Conservation (phyloP, 345 rosid species). For the Abelmoschus esculentus region DNA sequence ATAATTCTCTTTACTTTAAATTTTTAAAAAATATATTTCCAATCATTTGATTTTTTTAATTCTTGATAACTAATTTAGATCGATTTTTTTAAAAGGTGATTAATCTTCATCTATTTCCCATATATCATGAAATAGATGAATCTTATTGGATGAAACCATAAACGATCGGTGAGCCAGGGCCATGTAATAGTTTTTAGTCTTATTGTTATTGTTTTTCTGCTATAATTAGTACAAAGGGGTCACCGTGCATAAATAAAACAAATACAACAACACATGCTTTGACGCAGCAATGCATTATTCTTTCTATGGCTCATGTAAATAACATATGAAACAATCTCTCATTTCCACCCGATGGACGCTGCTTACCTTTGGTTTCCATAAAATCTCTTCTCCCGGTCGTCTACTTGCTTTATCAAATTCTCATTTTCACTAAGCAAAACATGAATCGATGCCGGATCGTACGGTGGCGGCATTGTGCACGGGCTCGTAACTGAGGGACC, state of each 20-base stretch:
- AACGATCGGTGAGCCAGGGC: no score
- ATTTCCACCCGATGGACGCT: neutral
- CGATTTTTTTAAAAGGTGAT: no score
- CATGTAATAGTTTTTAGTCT: no score
- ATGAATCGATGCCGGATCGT: slow-evolving; percentile 39
- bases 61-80: no score
- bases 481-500: slow-evolving; percentile 48
- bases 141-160: no score
- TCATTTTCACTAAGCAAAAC: slow-evolving; percentile 25
- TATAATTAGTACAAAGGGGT: no score
- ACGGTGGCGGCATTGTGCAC: slow-evolving; percentile 53
- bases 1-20: neutral
- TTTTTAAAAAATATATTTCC: neutral
- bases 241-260: no score
- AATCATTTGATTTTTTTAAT: no score
- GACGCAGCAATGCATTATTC: neutral
- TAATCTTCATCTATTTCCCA: no score
- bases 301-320: neutral
- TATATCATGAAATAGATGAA: no score
- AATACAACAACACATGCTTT: no score
- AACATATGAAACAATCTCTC: neutral
- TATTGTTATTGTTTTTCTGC: no score
- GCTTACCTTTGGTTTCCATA: neutral
- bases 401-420: slow-evolving; percentile 13
- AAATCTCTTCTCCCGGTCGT: slow-evolving; percentile 10